Evolutionary conservation across 2,329 filamentous ascomycete genomes (phyloP), one percentile per base, ranked within the genome.

Genomic region (Ceratocystis smalleyi): DNA sequence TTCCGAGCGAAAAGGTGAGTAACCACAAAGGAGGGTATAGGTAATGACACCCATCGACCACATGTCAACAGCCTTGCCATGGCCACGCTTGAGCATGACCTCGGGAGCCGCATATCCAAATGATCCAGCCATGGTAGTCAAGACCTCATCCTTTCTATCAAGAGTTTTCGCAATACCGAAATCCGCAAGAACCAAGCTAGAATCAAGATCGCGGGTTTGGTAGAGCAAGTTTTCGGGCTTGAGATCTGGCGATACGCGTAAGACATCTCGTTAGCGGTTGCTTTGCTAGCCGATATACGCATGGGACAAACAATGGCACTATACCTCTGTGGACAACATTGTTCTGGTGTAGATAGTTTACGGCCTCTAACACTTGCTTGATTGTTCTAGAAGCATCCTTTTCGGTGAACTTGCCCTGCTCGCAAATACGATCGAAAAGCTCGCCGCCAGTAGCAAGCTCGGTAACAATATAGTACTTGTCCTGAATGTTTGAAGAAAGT

Each of bases 401-500:
- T 75, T 99, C 94, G 15, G 94, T 99, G 77, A 97, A 99, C 74
- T 90, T 95, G 70, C 94, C 95, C 75, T 95, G 89, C 72, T 97
- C 91, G 77, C 94, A 99, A 71, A 99, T 99, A 65, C 95, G 87
- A 72, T 99, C 94, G 75, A 99, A 99, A 68, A 99, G 78, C 77
- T 99, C 94, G 74, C 94, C 94, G 69, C 94, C 94, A 0, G 89
- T 96, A 51, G 94, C 94, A 64, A 99, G 81, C 75, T 99, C 88
- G 40, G 94, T 99, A 70, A 99, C 91, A 70, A 99, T 97, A 75
- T 99, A 99, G 78, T 96, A 99, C 79, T 99, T 99, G 79, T 99
- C 94, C 91, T 96, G 59, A 62, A 15, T 49, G 30, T 17, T 45
- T 17, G 32, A 15, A 27, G 55, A 51, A 62, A 43, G 24, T 40